Percentiles rank a stretch among this genome's conserved stretches.
Evolutionary conservation across 2,329 filamentous ascomycete genomes (phyloP).

Genomic region (Colletotrichum limetticola): DNA sequence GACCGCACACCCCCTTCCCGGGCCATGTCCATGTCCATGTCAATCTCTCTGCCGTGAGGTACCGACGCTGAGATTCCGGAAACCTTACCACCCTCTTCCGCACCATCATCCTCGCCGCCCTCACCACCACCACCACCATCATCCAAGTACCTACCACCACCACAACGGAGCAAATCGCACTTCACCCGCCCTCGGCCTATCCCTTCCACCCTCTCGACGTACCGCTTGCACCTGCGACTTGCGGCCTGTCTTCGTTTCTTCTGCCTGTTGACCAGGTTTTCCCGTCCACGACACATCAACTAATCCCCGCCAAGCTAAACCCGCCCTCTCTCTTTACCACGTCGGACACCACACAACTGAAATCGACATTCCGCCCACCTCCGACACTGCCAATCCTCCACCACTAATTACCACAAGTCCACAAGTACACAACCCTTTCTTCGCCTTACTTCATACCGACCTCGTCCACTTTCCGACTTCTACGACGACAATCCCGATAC

Average conservation of each 20-base stretch:
- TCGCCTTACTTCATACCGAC: slow-evolving; percentile 33
- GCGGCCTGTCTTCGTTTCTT: slow-evolving; percentile 27
- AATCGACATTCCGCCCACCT: background rate
- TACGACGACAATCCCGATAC: background rate
- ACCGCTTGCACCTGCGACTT: background rate
- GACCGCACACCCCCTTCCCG: slow-evolving; percentile 13
- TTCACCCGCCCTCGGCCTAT: background rate
- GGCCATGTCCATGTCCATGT: slow-evolving; percentile 23
- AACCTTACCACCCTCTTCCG: background rate
- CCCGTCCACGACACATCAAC: slow-evolving; percentile 14
- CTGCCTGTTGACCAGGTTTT: slow-evolving; percentile 34
- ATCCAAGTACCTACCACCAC: background rate
- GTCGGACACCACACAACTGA: background rate
- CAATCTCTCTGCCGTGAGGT: background rate
- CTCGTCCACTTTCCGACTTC: slow-evolving; percentile 6
- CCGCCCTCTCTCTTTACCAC: slow-evolving; percentile 7
- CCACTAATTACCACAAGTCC: background rate
- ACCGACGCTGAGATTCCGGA: background rate
- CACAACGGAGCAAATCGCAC: background rate
- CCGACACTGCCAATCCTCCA: slow-evolving; percentile 15
- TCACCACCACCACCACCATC: background rate
- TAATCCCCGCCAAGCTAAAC: slow-evolving; percentile 19
- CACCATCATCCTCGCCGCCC: background rate
- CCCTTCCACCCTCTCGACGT: background rate
- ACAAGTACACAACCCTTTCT: background rate